Base-by-base conservation (phyloP, 192 early-diverging fungal genomes). In the Haplosporangium gracile region DNA sequence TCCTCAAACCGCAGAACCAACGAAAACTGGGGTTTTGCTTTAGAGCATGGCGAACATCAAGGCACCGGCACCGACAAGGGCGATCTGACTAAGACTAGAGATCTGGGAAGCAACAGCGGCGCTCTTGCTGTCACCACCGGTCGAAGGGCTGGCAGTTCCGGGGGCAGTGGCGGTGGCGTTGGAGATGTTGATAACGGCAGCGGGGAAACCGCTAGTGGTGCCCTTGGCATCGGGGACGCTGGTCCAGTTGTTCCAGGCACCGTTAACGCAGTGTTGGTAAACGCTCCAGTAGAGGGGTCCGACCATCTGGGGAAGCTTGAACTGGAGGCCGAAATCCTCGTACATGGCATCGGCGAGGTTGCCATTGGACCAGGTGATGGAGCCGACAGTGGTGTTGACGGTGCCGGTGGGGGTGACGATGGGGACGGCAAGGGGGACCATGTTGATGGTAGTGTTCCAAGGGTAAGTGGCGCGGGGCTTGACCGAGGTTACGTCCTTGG, bases 241-340 rank as follows among this genome's bases (percentile, higher is more conserved):
- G 57, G 83, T 86, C 83, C 83, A 86, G 83, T 86, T 86, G 70
- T 86, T 72, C 83, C 83, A 86, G 29, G 2, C 83, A 26, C 79
- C 79, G 63, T 86, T 86, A 55, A 73, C 51, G 75, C 83, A 86
- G 71, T 74, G 83, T 75, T 86, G 83, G 78, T 76, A 77, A 20
- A 86, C 79, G 38, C 10, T 68, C 83, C 83, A 86, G 79, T 86
- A 86, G 20, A 86, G 70, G n/a, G 78, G 74, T 5, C 83, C 83
- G 2, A 38, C 43, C 71, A 77, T 80, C 29, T 26, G 53, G 18
- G 83, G 83, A 7, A 86, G 65, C 79, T 86, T 86, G 75, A 86
- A 80, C 75, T 86, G 83, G 6, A 86, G 70, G 26, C 83, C 83
- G 63, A 86, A 86, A 77, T 86, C 83, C 75, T 86, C 83, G 75